These are phyloP conservation scores for Neurospora sp. DNA, from an alignment of 2,329 filamentous ascomycete genomes.

Conservation along the genomic window DNA sequence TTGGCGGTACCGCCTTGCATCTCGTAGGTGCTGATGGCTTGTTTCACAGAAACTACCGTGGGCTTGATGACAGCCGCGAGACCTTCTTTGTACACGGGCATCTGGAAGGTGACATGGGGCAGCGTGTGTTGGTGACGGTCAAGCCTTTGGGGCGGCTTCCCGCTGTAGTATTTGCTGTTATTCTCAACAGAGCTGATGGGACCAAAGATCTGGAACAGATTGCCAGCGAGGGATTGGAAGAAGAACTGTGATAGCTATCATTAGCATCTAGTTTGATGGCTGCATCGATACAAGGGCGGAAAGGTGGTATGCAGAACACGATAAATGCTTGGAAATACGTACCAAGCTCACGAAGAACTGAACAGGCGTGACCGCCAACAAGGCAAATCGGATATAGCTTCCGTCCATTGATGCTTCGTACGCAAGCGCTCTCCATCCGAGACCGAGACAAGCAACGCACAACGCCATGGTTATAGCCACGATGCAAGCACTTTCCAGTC, in stretches of 20 bases:
- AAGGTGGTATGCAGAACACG: background rate
- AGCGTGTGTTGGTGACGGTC: conserved; percentile 31
- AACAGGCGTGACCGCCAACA: conserved; percentile 40
- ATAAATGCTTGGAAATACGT: conserved; percentile 12
- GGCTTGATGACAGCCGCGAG: conserved; percentile 41
- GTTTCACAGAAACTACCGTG: conserved; percentile 45
- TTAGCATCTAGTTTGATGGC: background rate
- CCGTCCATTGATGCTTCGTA: conserved; percentile 44
- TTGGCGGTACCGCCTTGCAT: conserved; percentile 56
- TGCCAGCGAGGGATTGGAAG: conserved; percentile 39
- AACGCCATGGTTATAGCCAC: conserved; percentile 43
- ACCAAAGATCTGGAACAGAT: conserved; percentile 40
- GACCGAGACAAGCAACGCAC: conserved; percentile 41
- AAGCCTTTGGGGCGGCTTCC: conserved; percentile 26
- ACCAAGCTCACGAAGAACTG: conserved; percentile 50
- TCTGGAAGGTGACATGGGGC: conserved; percentile 38
- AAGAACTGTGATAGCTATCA: conserved; percentile 27
- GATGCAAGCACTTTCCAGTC: conserved; percentile 45
- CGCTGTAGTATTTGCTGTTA: conserved; percentile 39
- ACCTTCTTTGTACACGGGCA: conserved; percentile 42
- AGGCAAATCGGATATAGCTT: conserved; percentile 42
- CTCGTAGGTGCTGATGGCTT: conserved; percentile 50
- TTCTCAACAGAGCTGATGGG: conserved; percentile 34
- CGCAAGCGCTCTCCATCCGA: conserved; percentile 46
- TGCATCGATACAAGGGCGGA: background rate